Evolutionary conservation across 73 alveolate genomes (phyloP), one percentile per base, ranked within the genome.

Genomic region (Paramecium caudatum): DNA sequence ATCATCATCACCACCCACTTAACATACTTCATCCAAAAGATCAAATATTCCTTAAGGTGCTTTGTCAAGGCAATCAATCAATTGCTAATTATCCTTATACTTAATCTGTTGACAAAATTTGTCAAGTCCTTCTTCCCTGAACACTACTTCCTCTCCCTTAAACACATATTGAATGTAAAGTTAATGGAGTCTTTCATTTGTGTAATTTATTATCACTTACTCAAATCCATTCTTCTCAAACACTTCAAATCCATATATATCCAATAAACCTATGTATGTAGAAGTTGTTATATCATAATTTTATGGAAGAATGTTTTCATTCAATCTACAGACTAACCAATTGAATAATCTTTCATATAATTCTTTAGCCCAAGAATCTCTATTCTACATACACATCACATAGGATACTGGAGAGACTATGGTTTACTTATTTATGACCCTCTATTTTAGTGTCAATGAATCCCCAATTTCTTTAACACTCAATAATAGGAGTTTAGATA

Each of bases 191-290:
- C 96, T 96, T 86, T 97, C 99, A 90, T 97, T 97, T 23, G 99
- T 98, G 86, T 95, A 97, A 74, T 97, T 97, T 55, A 97, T 97
- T 90, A 98, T 94, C 88, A 97, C 88, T 84, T 97, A 95, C 82
- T 97, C 99, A 91, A 97, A 97, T 80, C 95, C 93, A 91, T 97
- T 97, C 78, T 94, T 98, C 48, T 95, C 91, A 88, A 97, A 97
- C 37, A 95, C 94, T 91, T 97, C 99, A 92, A 97, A 97, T 4
- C 99, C 99, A 87, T 96, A 97, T 32, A 97, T 97, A 95, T 97
- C 99, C 7, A 97, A 82, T 13, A 97, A 96, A 16, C 99, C 99
- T 1, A 97, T 95, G 37, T 49, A 47, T 2, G 82, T 62, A 46
- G 43, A 37, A 6, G 36, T 55, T 13, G 16, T 39, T 21, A 8